Percentiles rank a stretch among this genome's conserved stretches.
Evolutionary conservation across 768 basidiomycete species (phyloP).

Genomic region (Mycena galopus): DNA sequence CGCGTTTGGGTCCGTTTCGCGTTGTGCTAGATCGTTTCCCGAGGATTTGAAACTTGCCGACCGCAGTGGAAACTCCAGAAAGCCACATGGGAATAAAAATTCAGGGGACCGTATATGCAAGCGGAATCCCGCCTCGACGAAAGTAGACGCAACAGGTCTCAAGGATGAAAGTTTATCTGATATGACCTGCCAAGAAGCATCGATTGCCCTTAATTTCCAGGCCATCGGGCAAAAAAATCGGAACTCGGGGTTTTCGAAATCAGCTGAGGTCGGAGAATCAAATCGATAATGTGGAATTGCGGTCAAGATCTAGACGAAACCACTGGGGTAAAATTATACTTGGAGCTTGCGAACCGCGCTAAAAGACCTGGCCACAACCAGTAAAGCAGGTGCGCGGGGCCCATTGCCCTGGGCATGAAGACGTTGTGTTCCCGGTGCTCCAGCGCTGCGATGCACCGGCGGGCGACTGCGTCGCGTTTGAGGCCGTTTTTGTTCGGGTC

Average conservation of each 20-base stretch:
- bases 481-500: slow-evolving; percentile 73
- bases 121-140: no score
- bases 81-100: no score
- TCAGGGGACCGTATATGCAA: no score
- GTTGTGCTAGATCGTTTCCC: no score
- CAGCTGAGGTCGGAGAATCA: no score
- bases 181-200: neutral
- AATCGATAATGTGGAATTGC: neutral
- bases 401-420: slow-evolving; percentile 66
- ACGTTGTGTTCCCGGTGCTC: slow-evolving; percentile 70
- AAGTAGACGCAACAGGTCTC: neutral
- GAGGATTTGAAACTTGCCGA: no score
- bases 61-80: no score
- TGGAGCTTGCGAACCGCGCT: slow-evolving; percentile 69
- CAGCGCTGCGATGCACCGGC: slow-evolving; percentile 68
- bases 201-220: neutral
- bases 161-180: slow-evolving; percentile 10
- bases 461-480: slow-evolving; percentile 71
- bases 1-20: no score
- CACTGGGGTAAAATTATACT: slow-evolving; percentile 69
- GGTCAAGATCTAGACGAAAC: neutral
- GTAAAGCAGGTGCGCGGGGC: slow-evolving; percentile 67
- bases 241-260: no score
- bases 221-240: neutral
- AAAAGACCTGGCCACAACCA: slow-evolving; percentile 74